Conservation (phyloP, 2,329 filamentous ascomycete species). For the Ilyonectria robusta region DNA sequence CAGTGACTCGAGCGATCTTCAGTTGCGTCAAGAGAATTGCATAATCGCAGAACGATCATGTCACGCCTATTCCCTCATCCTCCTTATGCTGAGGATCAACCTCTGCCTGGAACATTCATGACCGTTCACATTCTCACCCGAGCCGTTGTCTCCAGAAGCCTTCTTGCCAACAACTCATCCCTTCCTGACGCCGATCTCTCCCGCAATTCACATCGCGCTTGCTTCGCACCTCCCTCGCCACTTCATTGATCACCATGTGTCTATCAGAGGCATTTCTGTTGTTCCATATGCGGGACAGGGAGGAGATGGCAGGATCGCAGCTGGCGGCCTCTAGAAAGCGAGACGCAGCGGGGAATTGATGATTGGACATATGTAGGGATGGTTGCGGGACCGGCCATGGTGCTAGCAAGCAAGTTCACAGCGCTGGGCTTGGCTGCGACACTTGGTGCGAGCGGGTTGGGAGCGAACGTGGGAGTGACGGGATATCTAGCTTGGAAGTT, state of each 20-base stretch:
- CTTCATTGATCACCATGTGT: background rate
- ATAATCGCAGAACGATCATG: background rate
- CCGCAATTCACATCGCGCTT: constrained; percentile 7
- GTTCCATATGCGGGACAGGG: constrained; percentile 2
- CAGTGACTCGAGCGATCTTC: too few species aligned
- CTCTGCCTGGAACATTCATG: constrained; percentile 8
- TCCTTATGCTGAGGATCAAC: constrained; percentile 13
- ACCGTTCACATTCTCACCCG: constrained; percentile 10
- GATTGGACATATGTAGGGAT: constrained; percentile 16
- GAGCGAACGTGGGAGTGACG: constrained; percentile 3
- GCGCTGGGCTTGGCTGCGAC: background rate
- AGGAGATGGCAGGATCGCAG: constrained; percentile 19
- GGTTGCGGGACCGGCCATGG: background rate
- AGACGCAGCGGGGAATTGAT: constrained; percentile 5
- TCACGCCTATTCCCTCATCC: constrained; percentile 17
- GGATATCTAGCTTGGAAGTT: constrained; percentile 9
- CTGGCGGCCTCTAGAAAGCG: constrained; percentile 11
- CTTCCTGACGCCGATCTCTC: background rate
- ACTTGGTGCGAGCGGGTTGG: constrained; percentile 5
- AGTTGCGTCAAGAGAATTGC: too few species aligned
- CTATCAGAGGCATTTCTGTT: background rate
- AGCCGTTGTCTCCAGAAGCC: constrained; percentile 1
- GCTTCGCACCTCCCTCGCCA: constrained; percentile 3
- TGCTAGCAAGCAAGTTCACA: background rate
- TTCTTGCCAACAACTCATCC: constrained; percentile 14